Base-by-base conservation (phyloP, 495 filamentous ascomycete species). In the Neohortaea acidophila region DNA sequence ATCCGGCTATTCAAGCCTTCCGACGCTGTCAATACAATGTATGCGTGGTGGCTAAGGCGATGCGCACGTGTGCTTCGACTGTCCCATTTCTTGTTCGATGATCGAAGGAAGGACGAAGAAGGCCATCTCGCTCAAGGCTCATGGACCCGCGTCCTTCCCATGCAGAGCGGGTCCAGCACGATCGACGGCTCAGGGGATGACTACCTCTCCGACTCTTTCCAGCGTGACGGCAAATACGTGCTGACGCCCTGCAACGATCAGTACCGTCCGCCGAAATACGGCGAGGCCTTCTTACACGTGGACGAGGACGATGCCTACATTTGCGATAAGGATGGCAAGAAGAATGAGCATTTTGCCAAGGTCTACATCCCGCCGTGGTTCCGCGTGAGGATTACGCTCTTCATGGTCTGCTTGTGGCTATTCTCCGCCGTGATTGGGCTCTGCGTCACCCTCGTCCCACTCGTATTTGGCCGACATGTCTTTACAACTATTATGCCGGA, bases 371-470 rank as follows among this genome's bases (percentile, higher is more conserved):
- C 89, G 12, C 87, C 91, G 0, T 68, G 67, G 54, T 96, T 99
- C 60, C 69, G 76, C 18, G 48, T 73, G 15, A 75, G 89, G 23
- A 75, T 94, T 49, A 81, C 74, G 35, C 60, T 81, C 14, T 94
- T 99, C 56, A 83, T 94, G 46, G 53, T 91, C 43, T 70, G 77
- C 27, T 82, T 99, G 49, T 99, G 89, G 89, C 41, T 84, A 12
- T 96, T 96, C 60, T 85, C 91, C 7, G 86, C 86, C 9, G 66
- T 75, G n/a, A 92, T 84, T 1, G 89, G 89, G n/a, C 72, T 94
- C 47, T 72, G 76, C 49, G 69, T 81, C 43, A 94, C 91, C 12
- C 73, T 96, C 54, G 60, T 78, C 0, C 91, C 89, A 2, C 65
- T 99, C 9, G 60, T 89, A 8, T 72, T 94, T 53, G 89, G 89